phyloP scores from a whole-genome alignment of 1,139 yeast genomes.

The Saccharomycopsis hybrid region DNA sequence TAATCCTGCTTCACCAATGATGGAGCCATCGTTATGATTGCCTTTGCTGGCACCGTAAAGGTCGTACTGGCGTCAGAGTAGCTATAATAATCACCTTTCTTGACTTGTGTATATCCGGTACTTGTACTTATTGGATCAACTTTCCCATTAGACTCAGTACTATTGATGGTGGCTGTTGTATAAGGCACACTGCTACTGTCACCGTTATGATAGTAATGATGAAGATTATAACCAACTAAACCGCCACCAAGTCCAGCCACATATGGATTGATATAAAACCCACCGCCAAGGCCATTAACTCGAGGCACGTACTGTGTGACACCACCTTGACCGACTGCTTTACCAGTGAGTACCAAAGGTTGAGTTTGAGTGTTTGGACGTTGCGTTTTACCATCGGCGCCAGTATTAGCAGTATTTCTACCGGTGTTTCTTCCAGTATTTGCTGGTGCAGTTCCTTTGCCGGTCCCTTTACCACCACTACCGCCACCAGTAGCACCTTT shows the following conservation, averaged over 20 bases:
- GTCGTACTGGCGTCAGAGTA: not conserved
- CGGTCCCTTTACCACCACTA: not conserved
- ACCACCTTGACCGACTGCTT: not conserved
- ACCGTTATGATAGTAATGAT: not conserved
- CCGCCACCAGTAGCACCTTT: not conserved
- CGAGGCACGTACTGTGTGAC: not conserved
- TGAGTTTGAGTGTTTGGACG: not conserved
- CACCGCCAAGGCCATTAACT: not conserved
- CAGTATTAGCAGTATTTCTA: not conserved
- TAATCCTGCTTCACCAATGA: not conserved
- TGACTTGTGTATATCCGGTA: not conserved
- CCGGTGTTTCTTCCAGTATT: not conserved
- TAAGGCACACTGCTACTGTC: not conserved
- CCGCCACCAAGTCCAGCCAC: not conserved
- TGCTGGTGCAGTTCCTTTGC: not conserved
- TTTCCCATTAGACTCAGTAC: not conserved
- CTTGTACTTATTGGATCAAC: not conserved
- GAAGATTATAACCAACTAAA: not conserved
- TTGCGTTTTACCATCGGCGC: not conserved
- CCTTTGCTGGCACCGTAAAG: not conserved
- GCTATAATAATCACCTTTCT: not conserved
- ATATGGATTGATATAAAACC: not conserved
- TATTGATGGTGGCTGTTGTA: not conserved
- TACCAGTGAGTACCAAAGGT: not conserved
- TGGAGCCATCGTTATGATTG: not conserved